These are phyloP conservation scores for Fusarium sacchari DNA, from an alignment of 2,329 filamentous ascomycete genomes.

Conservation along the genomic window DNA sequence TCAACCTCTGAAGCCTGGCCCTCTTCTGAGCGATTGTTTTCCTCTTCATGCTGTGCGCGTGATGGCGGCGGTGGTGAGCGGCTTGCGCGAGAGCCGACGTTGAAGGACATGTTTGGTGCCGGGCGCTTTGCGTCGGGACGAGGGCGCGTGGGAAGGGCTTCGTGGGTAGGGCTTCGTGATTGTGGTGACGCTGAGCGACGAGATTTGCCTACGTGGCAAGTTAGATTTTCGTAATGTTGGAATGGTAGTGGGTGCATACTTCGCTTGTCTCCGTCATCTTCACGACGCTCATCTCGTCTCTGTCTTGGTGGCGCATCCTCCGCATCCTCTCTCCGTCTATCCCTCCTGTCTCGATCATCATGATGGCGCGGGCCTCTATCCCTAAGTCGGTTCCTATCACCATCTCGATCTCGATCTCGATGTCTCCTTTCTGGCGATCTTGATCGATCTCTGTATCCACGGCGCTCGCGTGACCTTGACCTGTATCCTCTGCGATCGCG, in stretches of 20 bases:
- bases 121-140: constrained; percentile 39
- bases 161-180: constrained; percentile 37
- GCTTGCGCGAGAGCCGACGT: constrained; percentile 45
- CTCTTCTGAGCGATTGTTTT: constrained; percentile 19
- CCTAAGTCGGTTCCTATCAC: constrained; percentile 46
- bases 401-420: constrained; percentile 55
- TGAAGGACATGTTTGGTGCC: constrained; percentile 49
- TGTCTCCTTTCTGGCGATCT: constrained; percentile 50
- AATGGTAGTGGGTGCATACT: constrained; percentile 24
- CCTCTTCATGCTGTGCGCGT: constrained; percentile 18
- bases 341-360: constrained; percentile 39
- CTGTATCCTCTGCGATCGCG: constrained; percentile 49
- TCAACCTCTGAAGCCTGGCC: constrained; percentile 23
- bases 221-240: not conserved
- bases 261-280: constrained; percentile 42
- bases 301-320: constrained; percentile 33
- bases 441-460: constrained; percentile 49
- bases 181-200: constrained; percentile 54
- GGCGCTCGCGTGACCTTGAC: constrained; percentile 49
- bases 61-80: constrained; percentile 31
- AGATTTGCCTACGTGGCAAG: constrained; percentile 36
- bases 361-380: constrained; percentile 47
- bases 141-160: constrained; percentile 49
- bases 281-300: constrained; percentile 39
- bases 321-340: constrained; percentile 41